These are phyloP conservation scores for Boletus semigastroideus DNA, from an alignment of 1,284 basidiomycete species.

Conservation along the genomic window DNA sequence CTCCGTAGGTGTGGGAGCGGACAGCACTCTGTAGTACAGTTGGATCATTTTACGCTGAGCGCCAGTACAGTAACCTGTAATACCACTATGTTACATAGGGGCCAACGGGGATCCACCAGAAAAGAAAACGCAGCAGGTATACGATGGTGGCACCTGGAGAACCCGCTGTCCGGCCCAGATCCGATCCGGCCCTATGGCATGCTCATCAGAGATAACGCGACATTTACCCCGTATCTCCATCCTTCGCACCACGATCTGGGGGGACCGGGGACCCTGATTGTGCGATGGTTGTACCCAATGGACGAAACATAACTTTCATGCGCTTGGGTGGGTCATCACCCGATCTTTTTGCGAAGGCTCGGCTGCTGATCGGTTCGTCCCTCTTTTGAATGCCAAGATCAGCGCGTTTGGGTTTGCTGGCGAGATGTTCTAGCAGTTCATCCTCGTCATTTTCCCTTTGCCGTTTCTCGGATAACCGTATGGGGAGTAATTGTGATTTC, in stretches of 20 bases:
- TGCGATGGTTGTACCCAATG: conserved; percentile 35
- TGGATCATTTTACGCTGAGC: background rate
- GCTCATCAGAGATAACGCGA: background rate
- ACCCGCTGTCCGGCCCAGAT: background rate
- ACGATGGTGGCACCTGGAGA: conserved; percentile 4
- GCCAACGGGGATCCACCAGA: conserved; percentile 4
- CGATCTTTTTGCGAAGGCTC: conserved; percentile 39
- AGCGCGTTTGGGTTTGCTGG: conserved; percentile 53
- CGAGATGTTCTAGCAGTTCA: conserved; percentile 54
- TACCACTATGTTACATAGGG: conserved; percentile 8
- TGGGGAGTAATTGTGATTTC: conserved; percentile 34
- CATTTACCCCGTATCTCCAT: conserved; percentile 69
- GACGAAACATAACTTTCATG: conserved; percentile 71
- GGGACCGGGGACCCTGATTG: conserved; percentile 41
- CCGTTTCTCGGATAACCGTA: conserved; percentile 68
- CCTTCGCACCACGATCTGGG: conserved; percentile 68
- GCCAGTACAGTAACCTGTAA: conserved; percentile 5
- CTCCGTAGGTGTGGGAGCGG: too few species aligned
- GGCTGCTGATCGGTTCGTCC: conserved; percentile 24
- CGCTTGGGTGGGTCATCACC: conserved; percentile 72
- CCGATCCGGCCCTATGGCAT: background rate
- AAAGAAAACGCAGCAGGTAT: conserved; percentile 15
- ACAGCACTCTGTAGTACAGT: background rate
- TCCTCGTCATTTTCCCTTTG: conserved; percentile 75
- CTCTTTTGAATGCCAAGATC: conserved; percentile 43